Conservation (phyloP, 139 green algal species). For the Tetradesmus lagerheimii region DNA sequence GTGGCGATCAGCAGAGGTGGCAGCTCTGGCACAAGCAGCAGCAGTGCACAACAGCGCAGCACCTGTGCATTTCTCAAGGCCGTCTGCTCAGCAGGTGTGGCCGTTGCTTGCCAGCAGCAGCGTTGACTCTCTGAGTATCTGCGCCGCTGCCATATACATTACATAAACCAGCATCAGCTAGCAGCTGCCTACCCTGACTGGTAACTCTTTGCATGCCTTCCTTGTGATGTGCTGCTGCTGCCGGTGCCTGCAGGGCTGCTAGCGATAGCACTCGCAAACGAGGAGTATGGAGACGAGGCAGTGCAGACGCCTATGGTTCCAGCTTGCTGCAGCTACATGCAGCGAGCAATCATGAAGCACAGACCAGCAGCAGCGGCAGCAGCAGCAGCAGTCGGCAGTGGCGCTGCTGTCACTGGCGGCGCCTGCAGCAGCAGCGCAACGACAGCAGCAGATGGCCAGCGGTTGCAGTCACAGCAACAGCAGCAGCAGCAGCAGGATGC, state of each 20-base stretch:
- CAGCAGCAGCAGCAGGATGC: constrained; percentile 8
- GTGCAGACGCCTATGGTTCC: constrained; percentile 55
- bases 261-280: constrained; percentile 54
- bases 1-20: no score
- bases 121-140: not conserved
- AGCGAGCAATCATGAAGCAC: constrained; percentile 11
- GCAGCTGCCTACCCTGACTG: not conserved
- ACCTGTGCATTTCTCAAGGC: no score
- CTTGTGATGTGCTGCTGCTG: not conserved
- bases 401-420: not conserved
- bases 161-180: not conserved
- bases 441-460: not conserved
- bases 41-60: not conserved
- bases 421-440: not conserved
- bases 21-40: not conserved
- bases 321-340: constrained; percentile 44
- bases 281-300: constrained; percentile 60
- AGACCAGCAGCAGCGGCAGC: constrained; percentile 23
- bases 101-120: no score
- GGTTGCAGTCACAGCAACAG: no score
- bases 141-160: no score
- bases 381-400: not conserved
- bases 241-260: constrained; percentile 51
- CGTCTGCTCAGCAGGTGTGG: no score
- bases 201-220: not conserved